These are phyloP conservation scores for Micractinium sp. DNA, from an alignment of 139 green algal species.

Conservation along the genomic window DNA sequence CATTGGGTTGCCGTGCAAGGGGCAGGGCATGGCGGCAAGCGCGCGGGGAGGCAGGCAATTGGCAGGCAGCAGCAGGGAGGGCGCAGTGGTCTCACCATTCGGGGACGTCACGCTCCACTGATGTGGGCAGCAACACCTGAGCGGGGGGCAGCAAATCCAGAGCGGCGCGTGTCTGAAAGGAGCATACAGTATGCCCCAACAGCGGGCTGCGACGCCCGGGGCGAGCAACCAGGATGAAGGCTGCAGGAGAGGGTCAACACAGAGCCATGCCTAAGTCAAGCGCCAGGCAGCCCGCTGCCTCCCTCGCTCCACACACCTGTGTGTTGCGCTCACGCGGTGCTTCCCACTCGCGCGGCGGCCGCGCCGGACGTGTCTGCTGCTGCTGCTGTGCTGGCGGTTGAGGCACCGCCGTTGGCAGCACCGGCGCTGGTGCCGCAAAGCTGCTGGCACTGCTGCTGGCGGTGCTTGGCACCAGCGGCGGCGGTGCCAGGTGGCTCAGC, in stretches of 20 bases:
- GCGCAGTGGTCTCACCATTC: conserved; percentile 45
- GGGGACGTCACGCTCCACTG: conserved; percentile 61
- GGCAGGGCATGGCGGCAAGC: no score
- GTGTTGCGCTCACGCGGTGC: conserved; percentile 3
- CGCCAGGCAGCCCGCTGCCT: neutral
- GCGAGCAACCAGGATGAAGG: no score
- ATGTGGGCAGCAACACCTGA: conserved; percentile 65
- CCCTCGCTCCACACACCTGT: neutral
- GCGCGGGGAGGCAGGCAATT: no score
- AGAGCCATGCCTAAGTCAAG: neutral
- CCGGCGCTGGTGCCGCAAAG: neutral
- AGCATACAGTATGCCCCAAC: neutral
- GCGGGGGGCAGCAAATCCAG: neutral
- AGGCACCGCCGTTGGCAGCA: neutral
- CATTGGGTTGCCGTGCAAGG: no score
- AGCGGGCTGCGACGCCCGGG: neutral
- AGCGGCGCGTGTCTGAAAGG: neutral
- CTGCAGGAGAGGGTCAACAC: no score
- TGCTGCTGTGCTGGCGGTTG: neutral
- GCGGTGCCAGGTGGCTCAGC: conserved; percentile 22
- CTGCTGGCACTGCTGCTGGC: neutral
- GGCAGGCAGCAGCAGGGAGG: no score
- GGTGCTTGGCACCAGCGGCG: neutral
- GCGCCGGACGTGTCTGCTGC: neutral
- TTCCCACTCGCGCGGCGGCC: conserved; percentile 1